Conservation (phyloP, 495 filamentous ascomycete genomes). For the Tuber brumale region DNA sequence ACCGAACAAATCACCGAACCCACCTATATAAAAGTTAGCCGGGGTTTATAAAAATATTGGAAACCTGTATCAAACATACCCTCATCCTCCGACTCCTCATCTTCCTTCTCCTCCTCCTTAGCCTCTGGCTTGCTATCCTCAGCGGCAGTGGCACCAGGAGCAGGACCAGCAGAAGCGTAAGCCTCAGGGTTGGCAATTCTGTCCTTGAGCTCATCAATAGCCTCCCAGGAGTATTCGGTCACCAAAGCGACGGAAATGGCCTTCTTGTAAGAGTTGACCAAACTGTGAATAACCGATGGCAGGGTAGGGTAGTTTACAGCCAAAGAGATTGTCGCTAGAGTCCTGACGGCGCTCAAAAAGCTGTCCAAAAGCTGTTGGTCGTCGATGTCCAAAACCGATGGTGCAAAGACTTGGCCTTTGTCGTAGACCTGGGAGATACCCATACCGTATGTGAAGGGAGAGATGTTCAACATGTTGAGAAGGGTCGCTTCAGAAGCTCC, state of each 20-base stretch:
- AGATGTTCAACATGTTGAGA: constrained; percentile 99
- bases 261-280: constrained; percentile 98
- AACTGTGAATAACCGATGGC: constrained; percentile 89
- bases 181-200: constrained; percentile 97
- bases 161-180: constrained; percentile 74
- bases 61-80: constrained; percentile 46
- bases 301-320: constrained; percentile 90
- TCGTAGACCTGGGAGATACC: constrained; percentile 92
- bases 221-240: constrained; percentile 90
- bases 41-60: neutral
- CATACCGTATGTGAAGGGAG: constrained; percentile 99
- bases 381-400: constrained; percentile 81
- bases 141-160: constrained; percentile 48
- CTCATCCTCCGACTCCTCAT: constrained; percentile 57
- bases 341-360: constrained; percentile 72
- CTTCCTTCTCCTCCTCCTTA: constrained; percentile 54
- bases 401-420: constrained; percentile 80
- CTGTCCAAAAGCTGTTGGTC: constrained; percentile 83
- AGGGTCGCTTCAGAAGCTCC: constrained; percentile 97
- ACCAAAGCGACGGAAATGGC: constrained; percentile 79
- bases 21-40: constrained; percentile 47
- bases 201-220: constrained; percentile 96
- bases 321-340: constrained; percentile 84
- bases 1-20: constrained; percentile 65
- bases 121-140: constrained; percentile 50